phyloP scores from a whole-genome alignment of 352 stramenopile genomes.

The Pythium guiyangense region DNA sequence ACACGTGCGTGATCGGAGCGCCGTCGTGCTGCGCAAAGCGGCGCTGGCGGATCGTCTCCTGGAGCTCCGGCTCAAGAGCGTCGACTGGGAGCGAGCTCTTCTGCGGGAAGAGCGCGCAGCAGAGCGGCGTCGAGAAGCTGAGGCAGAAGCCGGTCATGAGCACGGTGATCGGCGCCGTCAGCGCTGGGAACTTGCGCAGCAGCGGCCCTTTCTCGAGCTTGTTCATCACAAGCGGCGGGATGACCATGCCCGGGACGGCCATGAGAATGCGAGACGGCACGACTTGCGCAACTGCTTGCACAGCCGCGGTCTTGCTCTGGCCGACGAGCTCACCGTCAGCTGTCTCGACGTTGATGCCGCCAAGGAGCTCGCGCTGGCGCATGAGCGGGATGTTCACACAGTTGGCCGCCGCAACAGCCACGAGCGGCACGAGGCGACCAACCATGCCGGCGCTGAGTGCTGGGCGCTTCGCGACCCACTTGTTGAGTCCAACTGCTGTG shows the following conservation, averaged over 20 bases:
- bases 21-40: slow-evolving; percentile 36
- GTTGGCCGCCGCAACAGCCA: slow-evolving; percentile 83
- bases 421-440: slow-evolving; percentile 69
- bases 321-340: slow-evolving; percentile 54
- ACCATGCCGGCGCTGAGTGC: slow-evolving; percentile 58
- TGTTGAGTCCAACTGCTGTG: slow-evolving; percentile 78
- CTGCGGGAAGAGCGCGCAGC: slow-evolving; percentile 83
- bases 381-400: slow-evolving; percentile 90
- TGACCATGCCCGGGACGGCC: slow-evolving; percentile 81
- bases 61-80: slow-evolving; percentile 61
- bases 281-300: slow-evolving; percentile 77
- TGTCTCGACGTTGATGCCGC: slow-evolving; percentile 79
- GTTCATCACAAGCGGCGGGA: slow-evolving; percentile 85
- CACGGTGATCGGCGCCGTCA: slow-evolving; percentile 69
- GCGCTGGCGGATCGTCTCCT: slow-evolving; percentile 40
- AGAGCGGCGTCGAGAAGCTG: slow-evolving; percentile 72
- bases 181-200: slow-evolving; percentile 57
- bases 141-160: slow-evolving; percentile 66
- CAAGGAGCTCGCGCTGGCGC: slow-evolving; percentile 84
- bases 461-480: slow-evolving; percentile 55
- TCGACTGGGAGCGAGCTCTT: slow-evolving; percentile 54
- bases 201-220: slow-evolving; percentile 54
- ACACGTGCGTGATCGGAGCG: slow-evolving; percentile 47
- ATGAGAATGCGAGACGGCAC: slow-evolving; percentile 85
- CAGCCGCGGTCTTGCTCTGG: slow-evolving; percentile 63